Evolutionary conservation across 179 eudicot genomes (phyloP).

Genomic region (Amaranthus tricolor): DNA sequence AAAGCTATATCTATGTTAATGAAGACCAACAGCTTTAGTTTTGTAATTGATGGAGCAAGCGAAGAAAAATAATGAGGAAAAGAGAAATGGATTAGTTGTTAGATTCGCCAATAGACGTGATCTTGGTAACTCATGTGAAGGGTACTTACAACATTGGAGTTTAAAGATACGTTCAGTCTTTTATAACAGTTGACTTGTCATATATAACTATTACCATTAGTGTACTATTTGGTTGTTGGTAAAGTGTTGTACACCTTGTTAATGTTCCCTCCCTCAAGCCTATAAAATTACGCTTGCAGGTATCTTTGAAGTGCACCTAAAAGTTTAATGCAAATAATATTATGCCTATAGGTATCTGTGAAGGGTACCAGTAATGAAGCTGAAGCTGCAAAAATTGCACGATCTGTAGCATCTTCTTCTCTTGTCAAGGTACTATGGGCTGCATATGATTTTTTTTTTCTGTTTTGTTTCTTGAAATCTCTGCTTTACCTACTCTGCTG

Average conservation of each 20-base stretch:
- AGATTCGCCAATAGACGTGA: not conserved
- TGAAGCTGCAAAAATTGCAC: constrained; percentile 91
- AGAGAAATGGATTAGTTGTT: not conserved
- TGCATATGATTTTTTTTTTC: not conserved
- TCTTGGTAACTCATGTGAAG: too few species aligned
- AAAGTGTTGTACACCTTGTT: not conserved
- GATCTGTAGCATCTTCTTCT: constrained; percentile 90
- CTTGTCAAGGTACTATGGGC: constrained; percentile 59
- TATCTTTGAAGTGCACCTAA: constrained; percentile 63
- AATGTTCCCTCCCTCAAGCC: not conserved
- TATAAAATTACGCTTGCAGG: constrained; percentile 40
- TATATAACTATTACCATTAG: not conserved
- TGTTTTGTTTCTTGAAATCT: constrained; percentile 9
- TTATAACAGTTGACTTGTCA: not conserved
- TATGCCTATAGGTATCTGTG: constrained; percentile 61
- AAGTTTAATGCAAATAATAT: constrained; percentile 8
- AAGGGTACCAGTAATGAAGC: constrained; percentile 70
- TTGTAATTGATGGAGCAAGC: not conserved
- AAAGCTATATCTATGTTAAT: not conserved
- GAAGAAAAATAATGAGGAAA: not conserved
- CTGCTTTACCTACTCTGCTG: constrained; percentile 15
- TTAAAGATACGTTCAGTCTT: not conserved
- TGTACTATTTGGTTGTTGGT: not conserved
- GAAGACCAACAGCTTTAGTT: not conserved
- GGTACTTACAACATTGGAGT: not conserved